A percentile compares a stretch with the other conserved stretches of the same genome.
phyloP scores from a whole-genome alignment of 371 early-diverging fungal genomes.

The Rhizopus stolonifer region DNA sequence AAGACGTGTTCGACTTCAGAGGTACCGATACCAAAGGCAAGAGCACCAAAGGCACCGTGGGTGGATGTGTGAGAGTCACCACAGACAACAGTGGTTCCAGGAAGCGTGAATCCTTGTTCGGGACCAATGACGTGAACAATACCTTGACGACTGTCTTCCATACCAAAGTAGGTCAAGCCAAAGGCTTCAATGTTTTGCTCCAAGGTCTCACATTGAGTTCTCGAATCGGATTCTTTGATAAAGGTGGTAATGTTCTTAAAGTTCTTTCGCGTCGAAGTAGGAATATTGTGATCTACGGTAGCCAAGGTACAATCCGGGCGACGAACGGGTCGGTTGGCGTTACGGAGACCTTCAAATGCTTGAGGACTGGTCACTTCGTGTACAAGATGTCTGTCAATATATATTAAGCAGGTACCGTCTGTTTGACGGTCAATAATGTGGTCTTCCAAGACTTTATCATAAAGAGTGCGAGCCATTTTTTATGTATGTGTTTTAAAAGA shows the following conservation, averaged over 20 bases:
- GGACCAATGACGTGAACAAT: constrained; percentile 77
- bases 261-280: constrained; percentile 52
- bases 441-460: constrained; percentile 52
- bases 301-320: constrained; percentile 66
- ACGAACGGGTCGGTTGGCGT: constrained; percentile 58
- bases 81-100: constrained; percentile 70
- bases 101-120: constrained; percentile 76
- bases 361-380: constrained; percentile 71
- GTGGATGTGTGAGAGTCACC: constrained; percentile 76
- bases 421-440: constrained; percentile 47
- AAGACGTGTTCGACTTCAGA: constrained; percentile 75
- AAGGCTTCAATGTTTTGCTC: constrained; percentile 66
- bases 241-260: constrained; percentile 60
- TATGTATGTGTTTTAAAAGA: no score
- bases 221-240: constrained; percentile 63
- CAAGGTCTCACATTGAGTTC: constrained; percentile 63
- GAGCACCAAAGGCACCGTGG: constrained; percentile 74
- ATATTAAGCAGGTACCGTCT: constrained; percentile 66
- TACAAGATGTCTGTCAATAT: constrained; percentile 71
- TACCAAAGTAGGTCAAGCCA: constrained; percentile 67
- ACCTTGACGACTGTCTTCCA: constrained; percentile 68
- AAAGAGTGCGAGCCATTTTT: constrained; percentile 57
- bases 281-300: constrained; percentile 78
- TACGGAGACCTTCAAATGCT: constrained; percentile 69
- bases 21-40: constrained; percentile 76